Percentiles rank a stretch among this genome's conserved stretches.
These are phyloP conservation scores for Penicillium diatomitis DNA, from an alignment of 495 filamentous ascomycete genomes.

Conservation along the genomic window DNA sequence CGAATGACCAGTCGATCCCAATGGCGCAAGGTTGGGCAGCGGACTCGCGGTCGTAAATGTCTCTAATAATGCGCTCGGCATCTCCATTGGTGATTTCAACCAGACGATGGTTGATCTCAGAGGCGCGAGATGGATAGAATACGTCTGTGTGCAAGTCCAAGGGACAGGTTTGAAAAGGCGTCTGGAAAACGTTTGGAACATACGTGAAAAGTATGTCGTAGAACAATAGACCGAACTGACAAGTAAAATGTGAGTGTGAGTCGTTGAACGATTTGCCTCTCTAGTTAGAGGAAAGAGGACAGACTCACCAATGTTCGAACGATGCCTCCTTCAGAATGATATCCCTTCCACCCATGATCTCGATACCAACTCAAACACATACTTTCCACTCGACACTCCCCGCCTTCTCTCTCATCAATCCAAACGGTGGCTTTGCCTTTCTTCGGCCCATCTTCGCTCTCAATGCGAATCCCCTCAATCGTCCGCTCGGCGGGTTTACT, in stretches of 20 bases:
- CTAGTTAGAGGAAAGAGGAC: not conserved
- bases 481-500: conserved; percentile 63
- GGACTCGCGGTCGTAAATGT: conserved; percentile 54
- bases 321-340: conserved; percentile 86
- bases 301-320: conserved; percentile 61
- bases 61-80: conserved; percentile 55
- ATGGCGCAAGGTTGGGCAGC: conserved; percentile 72
- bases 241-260: not conserved
- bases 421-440: conserved; percentile 69
- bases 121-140: conserved; percentile 76
- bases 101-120: conserved; percentile 83
- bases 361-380: conserved; percentile 90
- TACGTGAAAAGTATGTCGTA: conserved; percentile 91
- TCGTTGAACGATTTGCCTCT: not conserved
- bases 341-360: conserved; percentile 81
- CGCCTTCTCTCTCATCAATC: conserved; percentile 64
- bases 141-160: conserved; percentile 89
- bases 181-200: conserved; percentile 95
- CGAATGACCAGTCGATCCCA: conserved; percentile 85
- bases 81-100: conserved; percentile 74
- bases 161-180: conserved; percentile 85
- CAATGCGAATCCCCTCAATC: conserved; percentile 68
- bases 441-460: conserved; percentile 36
- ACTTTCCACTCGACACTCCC: conserved; percentile 74
- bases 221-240: conserved; percentile 75